Percentiles rank a stretch among this genome's conserved stretches.
Conservation (phyloP, 2,329 filamentous ascomycete species). For the Pseudogymnoascus sp. region DNA sequence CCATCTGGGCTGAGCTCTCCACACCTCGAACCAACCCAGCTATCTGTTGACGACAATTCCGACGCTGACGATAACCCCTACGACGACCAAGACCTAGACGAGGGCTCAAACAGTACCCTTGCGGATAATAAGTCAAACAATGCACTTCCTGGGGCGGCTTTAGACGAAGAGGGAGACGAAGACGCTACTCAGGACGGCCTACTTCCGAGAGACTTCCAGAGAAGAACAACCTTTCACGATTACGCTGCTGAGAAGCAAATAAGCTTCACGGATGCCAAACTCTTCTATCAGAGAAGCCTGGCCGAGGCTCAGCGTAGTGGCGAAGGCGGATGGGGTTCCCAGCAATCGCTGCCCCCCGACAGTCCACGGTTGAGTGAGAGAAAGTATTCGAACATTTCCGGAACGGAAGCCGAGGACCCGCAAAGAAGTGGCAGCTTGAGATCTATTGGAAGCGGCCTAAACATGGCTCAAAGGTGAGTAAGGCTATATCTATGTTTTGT, state of each 20-base stretch:
- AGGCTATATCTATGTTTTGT: neutral
- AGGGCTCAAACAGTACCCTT: slow-evolving; percentile 12
- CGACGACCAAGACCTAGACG: slow-evolving; percentile 15
- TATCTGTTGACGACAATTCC: slow-evolving; percentile 8
- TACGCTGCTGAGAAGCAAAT: slow-evolving; percentile 89
- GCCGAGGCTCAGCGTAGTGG: slow-evolving; percentile 40
- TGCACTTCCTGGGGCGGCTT: neutral
- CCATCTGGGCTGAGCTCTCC: neutral
- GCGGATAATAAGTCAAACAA: neutral
- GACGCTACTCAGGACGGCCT: slow-evolving; percentile 40
- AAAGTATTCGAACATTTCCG: slow-evolving; percentile 23
- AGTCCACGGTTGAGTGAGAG: slow-evolving; percentile 27
- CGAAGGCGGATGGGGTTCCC: slow-evolving; percentile 28
- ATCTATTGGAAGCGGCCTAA: slow-evolving; percentile 26
- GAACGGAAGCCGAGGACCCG: slow-evolving; percentile 22
- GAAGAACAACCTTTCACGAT: slow-evolving; percentile 84
- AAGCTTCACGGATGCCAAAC: slow-evolving; percentile 88
- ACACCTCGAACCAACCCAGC: slow-evolving; percentile 1
- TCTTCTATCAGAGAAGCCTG: slow-evolving; percentile 90
- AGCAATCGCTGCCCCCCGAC: slow-evolving; percentile 25
- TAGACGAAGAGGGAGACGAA: slow-evolving; percentile 19
- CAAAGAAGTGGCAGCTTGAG: slow-evolving; percentile 26
- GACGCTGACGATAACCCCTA: slow-evolving; percentile 20
- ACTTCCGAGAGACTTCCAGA: slow-evolving; percentile 54
- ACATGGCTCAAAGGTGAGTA: slow-evolving; percentile 21